A percentile compares a stretch with the other conserved stretches of the same genome.
phyloP scores from a whole-genome alignment of 345 rosid genomes.

The Camelina hispida region DNA sequence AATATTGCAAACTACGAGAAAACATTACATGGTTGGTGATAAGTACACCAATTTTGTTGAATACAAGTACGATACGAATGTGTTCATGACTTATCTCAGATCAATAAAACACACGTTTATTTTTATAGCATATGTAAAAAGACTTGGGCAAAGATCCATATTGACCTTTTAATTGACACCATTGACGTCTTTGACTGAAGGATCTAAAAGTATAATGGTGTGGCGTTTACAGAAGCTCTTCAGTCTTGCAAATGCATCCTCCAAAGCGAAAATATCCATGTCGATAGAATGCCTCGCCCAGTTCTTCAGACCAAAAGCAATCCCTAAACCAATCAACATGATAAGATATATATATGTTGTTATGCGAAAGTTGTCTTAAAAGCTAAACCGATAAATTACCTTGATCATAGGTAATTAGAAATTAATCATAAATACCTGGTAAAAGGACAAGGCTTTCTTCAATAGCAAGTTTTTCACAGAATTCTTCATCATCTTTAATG shows the following conservation, averaged over 20 bases:
- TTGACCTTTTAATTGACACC: background rate
- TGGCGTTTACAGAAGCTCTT: slow-evolving; percentile 36
- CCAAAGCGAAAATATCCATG: slow-evolving; percentile 25
- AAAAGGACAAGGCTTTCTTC: slow-evolving; percentile 39
- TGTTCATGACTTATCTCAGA: too few species aligned
- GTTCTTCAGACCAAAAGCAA: slow-evolving; percentile 48
- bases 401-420: background rate
- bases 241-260: slow-evolving; percentile 38
- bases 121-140: too few species aligned
- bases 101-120: too few species aligned
- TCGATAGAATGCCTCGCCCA: slow-evolving; percentile 42
- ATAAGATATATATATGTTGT: background rate
- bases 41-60: too few species aligned
- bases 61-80: too few species aligned
- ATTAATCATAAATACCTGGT: slow-evolving; percentile 34
- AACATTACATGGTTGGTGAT: too few species aligned
- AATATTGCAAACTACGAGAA: too few species aligned
- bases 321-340: slow-evolving; percentile 49
- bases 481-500: slow-evolving; percentile 29
- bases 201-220: background rate
- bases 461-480: slow-evolving; percentile 26
- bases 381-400: background rate
- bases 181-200: background rate
- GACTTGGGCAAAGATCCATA: too few species aligned
- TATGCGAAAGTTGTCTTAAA: background rate